A percentile compares a stretch with the other conserved stretches of the same genome.
These are phyloP conservation scores for Sporothrix curviconia DNA, from an alignment of 2,329 filamentous ascomycete genomes.

Conservation along the genomic window DNA sequence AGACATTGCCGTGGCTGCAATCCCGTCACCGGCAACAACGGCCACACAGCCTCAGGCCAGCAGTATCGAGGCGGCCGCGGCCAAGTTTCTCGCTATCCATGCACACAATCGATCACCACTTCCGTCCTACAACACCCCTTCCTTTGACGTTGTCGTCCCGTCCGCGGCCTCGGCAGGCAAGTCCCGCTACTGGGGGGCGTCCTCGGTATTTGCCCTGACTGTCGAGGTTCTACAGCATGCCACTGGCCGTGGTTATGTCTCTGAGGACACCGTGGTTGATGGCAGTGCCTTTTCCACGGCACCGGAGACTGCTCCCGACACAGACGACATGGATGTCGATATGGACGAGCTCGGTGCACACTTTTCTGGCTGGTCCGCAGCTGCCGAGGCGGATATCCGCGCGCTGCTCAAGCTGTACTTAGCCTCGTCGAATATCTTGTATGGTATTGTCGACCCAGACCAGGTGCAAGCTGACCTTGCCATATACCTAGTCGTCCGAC, in stretches of 20 bases:
- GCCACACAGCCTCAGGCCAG: background rate
- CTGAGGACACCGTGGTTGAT: background rate
- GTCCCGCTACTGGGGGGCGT: conserved; percentile 19
- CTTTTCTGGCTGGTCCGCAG: background rate
- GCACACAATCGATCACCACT: too few relatives aligned
- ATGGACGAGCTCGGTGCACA: background rate
- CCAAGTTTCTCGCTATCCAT: background rate
- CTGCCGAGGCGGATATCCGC: conserved; percentile 14
- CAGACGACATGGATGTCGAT: background rate
- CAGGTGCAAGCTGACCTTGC: conserved; percentile 22
- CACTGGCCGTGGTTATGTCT: conserved; percentile 1
- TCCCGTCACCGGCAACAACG: background rate
- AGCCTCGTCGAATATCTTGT: conserved; percentile 25
- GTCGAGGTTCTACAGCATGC: conserved; percentile 19
- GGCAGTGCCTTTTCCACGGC: background rate
- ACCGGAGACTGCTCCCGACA: background rate
- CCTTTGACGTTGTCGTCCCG: conserved; percentile 17
- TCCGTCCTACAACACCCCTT: too few relatives aligned
- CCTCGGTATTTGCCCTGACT: conserved; percentile 16
- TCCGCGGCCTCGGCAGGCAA: background rate
- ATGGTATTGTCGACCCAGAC: conserved; percentile 25
- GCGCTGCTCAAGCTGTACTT: conserved; percentile 25
- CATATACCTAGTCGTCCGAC: conserved; percentile 19
- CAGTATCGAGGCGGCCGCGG: background rate
- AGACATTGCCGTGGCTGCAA: background rate